Evolutionary conservation across 2,329 filamentous ascomycete species (phyloP).

Genomic region (Penicillium freii): DNA sequence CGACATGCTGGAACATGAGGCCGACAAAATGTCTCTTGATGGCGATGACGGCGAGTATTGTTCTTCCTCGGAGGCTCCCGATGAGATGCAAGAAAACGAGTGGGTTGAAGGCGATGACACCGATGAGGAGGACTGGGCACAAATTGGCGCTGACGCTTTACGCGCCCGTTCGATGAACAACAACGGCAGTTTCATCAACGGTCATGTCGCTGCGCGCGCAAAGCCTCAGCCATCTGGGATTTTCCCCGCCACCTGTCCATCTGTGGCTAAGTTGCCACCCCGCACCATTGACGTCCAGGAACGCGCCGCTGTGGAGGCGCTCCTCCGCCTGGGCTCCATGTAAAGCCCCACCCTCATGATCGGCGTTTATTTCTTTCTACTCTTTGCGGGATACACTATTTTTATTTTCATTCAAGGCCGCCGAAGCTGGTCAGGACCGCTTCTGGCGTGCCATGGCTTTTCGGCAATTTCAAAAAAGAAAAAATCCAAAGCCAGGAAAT

Average conservation of each 20-base stretch:
- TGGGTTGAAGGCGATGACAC: constrained; percentile 83
- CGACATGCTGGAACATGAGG: constrained; percentile 76
- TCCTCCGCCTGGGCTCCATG: constrained; percentile 50
- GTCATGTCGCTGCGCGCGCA: constrained; percentile 17
- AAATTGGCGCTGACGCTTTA: constrained; percentile 80
- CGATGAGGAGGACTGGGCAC: constrained; percentile 94
- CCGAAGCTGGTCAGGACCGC: constrained; percentile 30
- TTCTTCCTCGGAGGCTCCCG: constrained; percentile 71
- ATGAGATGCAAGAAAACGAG: constrained; percentile 67
- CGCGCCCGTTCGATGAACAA: constrained; percentile 61
- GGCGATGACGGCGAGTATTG: constrained; percentile 63
- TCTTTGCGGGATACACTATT: background rate
- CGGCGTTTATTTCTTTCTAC: constrained; percentile 22
- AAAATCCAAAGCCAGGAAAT: constrained; percentile 10
- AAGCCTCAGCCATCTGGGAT: constrained; percentile 21
- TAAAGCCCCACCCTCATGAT: constrained; percentile 34
- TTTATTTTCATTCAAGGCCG: constrained; percentile 16
- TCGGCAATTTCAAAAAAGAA: constrained; percentile 14
- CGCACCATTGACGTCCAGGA: constrained; percentile 42
- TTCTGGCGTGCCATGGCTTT: constrained; percentile 18
- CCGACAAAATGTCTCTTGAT: constrained; percentile 91
- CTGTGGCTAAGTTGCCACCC: constrained; percentile 43
- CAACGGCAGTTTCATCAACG: constrained; percentile 41
- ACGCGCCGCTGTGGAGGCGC: constrained; percentile 49
- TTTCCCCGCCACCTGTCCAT: constrained; percentile 33